phyloP scores from a whole-genome alignment of 106 monocot species.

The Ottelia alismoides region DNA sequence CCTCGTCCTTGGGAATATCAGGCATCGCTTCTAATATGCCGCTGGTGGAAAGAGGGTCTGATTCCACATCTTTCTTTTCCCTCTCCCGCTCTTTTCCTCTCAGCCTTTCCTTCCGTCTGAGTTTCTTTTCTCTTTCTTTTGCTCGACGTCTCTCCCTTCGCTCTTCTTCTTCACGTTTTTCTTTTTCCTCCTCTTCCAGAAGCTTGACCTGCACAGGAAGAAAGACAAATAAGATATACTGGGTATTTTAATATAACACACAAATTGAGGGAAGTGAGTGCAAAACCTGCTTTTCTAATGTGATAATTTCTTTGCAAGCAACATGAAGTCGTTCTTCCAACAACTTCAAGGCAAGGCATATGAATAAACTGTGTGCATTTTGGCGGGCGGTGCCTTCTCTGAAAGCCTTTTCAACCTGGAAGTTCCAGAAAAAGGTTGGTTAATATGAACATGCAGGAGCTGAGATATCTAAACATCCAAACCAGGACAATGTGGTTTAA shows the following conservation, averaged over 20 bases:
- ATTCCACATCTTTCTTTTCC: conserved; percentile 31
- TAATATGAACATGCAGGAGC: too few species aligned
- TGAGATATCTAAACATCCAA: too few species aligned
- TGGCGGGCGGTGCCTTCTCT: too few species aligned
- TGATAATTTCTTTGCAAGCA: conserved; percentile 87
- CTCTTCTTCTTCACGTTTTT: conserved; percentile 80
- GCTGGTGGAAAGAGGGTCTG: conserved; percentile 7
- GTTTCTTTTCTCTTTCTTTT: too few species aligned
- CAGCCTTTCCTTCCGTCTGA: too few species aligned
- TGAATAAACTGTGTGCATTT: conserved; percentile 79
- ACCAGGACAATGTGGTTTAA: too few species aligned
- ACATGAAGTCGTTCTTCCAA: conserved; percentile 78
- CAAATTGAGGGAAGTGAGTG: not conserved
- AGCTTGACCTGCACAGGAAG: conserved; percentile 44
- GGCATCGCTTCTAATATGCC: conserved; percentile 6
- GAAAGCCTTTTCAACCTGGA: too few species aligned
- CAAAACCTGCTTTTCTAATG: conserved; percentile 71
- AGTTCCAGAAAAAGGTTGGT: too few species aligned
- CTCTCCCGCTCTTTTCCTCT: too few species aligned
- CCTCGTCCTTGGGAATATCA: conserved; percentile 19
- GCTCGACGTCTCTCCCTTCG: too few species aligned
- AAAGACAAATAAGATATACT: too few species aligned
- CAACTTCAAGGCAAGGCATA: conserved; percentile 62
- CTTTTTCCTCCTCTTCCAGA: conserved; percentile 92
- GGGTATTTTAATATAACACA: too few species aligned